Base-by-base conservation (phyloP, 2,329 filamentous ascomycete species). In the Penicillium corylophilum region DNA sequence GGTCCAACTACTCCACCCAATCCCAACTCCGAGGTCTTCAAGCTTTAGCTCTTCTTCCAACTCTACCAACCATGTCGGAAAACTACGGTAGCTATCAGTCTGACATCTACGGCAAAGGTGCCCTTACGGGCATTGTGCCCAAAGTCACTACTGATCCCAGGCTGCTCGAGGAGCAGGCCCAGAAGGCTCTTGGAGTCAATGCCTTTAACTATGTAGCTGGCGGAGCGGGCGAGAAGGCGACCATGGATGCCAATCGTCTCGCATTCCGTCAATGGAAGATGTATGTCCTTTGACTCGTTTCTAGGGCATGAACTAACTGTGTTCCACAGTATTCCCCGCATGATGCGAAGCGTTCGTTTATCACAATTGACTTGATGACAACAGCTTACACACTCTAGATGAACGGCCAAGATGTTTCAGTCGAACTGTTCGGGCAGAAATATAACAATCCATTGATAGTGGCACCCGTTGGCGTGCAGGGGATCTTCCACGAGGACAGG, bases 391-490 rank as follows among this genome's bases (percentile, higher is more conserved):
- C 16, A 15, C 16, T 53, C 12, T 57, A 70, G 68, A 65, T 67
- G 54, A 60, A 65, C 31, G 57, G 60, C 26, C 72, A 82, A 7
- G 73, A 83, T 51, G 66, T 83, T n/a, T 71, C 69, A 6, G 71
- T 81, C 3, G 71, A 78, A 39, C 64, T 86, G 0, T 84, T 86
- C 35, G 78, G 77, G 1, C 67, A 71, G 29, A 68, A 69, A 41
- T 75, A 80, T 44, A 68, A 74, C 3, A 75, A 71, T 15, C 85
- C 84, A 0, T 58, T 88, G 1, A 64, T 88, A 2, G 80, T 87
- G 63, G 86, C 86, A 1, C 87, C 87, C 0, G 77, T 90, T 1
- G 87, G 88, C 0, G 85, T 89, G 0, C 86, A 90, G 61, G 74
- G 75, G 2, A 83, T 88, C 28, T 84, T 87, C 64, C 86, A 91